A percentile compares a stretch with the other conserved stretches of the same genome.
These are phyloP conservation scores for Plasmopara viticola DNA, from an alignment of 352 stramenopile genomes.

Conservation along the genomic window DNA sequence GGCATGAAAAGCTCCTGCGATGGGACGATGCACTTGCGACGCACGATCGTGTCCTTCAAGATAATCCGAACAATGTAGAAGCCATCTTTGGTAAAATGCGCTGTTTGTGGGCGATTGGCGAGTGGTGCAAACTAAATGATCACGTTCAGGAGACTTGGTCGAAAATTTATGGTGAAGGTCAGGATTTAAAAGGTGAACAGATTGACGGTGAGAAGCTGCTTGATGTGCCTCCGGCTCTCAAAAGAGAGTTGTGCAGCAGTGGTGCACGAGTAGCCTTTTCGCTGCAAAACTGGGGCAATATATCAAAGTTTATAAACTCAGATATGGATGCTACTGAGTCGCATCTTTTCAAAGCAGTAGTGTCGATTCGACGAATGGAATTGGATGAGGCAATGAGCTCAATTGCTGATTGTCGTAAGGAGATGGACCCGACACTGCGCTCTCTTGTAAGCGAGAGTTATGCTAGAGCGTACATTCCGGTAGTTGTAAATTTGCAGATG, in stretches of 20 bases:
- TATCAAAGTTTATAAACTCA: conserved; percentile 82
- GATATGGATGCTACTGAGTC: conserved; percentile 84
- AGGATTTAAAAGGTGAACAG: conserved; percentile 35
- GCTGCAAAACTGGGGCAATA: conserved; percentile 80
- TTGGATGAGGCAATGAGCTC: conserved; percentile 88
- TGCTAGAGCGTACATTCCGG: conserved; percentile 92
- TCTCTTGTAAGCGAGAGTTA: conserved; percentile 98
- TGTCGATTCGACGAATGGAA: conserved; percentile 93
- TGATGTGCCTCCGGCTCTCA: conserved; percentile 72
- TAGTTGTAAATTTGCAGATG: conserved; percentile 97
- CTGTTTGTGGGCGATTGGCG: conserved; percentile 96
- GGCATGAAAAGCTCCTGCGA: conserved; percentile 97
- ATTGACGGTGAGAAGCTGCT: conserved; percentile 46
- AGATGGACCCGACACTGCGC: conserved; percentile 96
- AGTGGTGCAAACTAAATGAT: conserved; percentile 95
- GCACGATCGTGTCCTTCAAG: conserved; percentile 84
- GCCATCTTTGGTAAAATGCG: conserved; percentile 97
- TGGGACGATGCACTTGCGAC: conserved; percentile 95
- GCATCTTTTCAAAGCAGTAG: conserved; percentile 85
- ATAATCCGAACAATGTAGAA: conserved; percentile 87
- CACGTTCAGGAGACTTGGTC: conserved; percentile 86
- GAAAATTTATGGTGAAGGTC: conserved; percentile 72
- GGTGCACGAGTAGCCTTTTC: conserved; percentile 74
- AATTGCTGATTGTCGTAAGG: conserved; percentile 91
- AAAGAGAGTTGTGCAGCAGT: conserved; percentile 83